Conservation (phyloP, 228 moss, liverwort and hornwort species). For the Sphagnum fallax region DNA sequence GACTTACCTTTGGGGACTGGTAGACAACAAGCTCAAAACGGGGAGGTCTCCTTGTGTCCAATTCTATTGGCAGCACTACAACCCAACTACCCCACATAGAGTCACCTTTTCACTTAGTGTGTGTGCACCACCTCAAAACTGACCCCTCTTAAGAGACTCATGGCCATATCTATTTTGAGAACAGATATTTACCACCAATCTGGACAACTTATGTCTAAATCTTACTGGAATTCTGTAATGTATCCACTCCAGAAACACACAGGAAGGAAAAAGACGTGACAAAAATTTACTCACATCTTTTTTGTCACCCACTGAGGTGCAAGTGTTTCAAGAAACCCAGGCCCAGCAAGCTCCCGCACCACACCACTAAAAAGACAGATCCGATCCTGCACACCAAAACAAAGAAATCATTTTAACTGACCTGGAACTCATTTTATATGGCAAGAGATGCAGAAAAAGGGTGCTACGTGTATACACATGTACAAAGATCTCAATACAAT, state of each 20-base stretch:
- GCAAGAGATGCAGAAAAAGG: too few species aligned
- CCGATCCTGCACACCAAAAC: slow-evolving; percentile 43
- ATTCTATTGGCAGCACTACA: slow-evolving; percentile 72
- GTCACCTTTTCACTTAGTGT: slow-evolving; percentile 4
- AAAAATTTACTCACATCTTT: slow-evolving; percentile 56
- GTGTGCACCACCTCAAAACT: not conserved
- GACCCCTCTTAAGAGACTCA: not conserved
- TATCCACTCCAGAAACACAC: not conserved
- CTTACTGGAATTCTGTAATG: not conserved
- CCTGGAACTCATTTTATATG: too few species aligned
- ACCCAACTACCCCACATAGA: slow-evolving; percentile 65
- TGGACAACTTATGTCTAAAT: not conserved
- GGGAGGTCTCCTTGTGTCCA: slow-evolving; percentile 47
- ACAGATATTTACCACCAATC: not conserved
- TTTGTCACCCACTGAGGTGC: slow-evolving; percentile 77
- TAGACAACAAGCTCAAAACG: slow-evolving; percentile 84
- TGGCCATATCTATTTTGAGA: not conserved
- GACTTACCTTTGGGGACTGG: slow-evolving; percentile 59
- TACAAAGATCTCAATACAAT: too few species aligned
- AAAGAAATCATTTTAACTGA: not conserved
- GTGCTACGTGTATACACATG: too few species aligned
- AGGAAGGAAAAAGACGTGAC: not conserved
- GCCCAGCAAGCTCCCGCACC: slow-evolving; percentile 84
- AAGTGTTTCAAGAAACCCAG: slow-evolving; percentile 58
- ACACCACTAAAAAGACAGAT: slow-evolving; percentile 80